Percentiles rank a stretch among this genome's conserved stretches.
Conservation (phyloP, 2,329 filamentous ascomycete genomes). For the Xylariaceae sp. region DNA sequence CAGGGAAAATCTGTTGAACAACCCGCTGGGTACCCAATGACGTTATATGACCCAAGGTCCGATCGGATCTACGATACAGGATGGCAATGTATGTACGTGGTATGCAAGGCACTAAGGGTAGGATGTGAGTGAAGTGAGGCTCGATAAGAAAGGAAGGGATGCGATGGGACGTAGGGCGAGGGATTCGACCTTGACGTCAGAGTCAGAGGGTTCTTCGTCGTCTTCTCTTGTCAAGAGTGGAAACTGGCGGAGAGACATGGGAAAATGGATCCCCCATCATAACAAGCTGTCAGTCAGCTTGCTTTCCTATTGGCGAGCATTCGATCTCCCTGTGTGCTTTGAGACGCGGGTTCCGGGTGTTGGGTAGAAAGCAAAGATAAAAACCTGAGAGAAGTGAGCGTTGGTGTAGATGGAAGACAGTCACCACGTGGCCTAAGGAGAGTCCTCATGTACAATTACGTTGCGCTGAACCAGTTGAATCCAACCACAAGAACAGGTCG, state of each 20-base stretch:
- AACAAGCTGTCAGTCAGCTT: too few relatives aligned
- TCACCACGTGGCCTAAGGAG: neutral
- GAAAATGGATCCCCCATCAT: too few relatives aligned
- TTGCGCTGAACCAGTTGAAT: neutral
- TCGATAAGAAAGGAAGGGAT: neutral
- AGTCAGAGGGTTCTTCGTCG: neutral
- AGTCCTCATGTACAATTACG: slow-evolving; percentile 1
- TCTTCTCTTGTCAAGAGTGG: too few relatives aligned
- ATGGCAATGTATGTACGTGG: too few relatives aligned
- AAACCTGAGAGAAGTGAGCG: neutral
- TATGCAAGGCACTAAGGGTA: neutral
- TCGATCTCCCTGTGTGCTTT: too few relatives aligned
- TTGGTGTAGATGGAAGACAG: neutral
- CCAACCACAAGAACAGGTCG: neutral
- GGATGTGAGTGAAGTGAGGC: too few relatives aligned
- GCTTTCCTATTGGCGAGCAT: neutral
- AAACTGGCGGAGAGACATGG: too few relatives aligned
- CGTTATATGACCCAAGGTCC: too few relatives aligned
- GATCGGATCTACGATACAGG: neutral
- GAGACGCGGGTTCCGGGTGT: neutral
- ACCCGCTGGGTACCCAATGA: too few relatives aligned
- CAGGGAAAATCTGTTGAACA: too few relatives aligned
- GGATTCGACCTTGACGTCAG: neutral
- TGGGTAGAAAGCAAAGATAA: neutral
- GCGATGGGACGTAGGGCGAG: too few relatives aligned